Evolutionary conservation across 352 stramenopile species (phyloP).

Genomic region (Ophiocytium majus): DNA sequence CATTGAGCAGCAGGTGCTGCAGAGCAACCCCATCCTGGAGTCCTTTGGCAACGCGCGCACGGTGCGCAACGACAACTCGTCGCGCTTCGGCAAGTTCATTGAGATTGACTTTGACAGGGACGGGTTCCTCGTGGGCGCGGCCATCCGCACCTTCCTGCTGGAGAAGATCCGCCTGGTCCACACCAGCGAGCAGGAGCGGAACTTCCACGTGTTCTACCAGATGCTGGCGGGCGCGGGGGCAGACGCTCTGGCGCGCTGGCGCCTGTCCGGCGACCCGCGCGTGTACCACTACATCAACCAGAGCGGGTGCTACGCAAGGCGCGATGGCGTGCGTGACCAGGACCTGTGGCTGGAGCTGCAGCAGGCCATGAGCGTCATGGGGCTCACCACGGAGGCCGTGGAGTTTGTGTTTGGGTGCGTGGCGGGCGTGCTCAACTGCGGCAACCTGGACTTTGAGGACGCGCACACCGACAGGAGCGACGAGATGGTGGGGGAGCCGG

Average conservation of each 20-base stretch:
- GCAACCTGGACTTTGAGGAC: constrained; percentile 44
- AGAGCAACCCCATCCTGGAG: constrained; percentile 95
- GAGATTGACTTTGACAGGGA: constrained; percentile 85
- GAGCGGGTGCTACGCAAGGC: constrained; percentile 48
- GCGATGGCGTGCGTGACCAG: constrained; percentile 45
- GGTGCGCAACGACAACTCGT: constrained; percentile 91
- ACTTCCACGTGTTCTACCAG: constrained; percentile 99
- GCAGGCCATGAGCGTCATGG: constrained; percentile 66
- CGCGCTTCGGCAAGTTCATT: constrained; percentile 97
- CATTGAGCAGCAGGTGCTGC: constrained; percentile 60
- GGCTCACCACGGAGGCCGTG: constrained; percentile 68
- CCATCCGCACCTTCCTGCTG: constrained; percentile 86
- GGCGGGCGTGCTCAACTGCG: constrained; percentile 45
- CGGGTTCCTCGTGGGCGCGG: constrained; percentile 62
- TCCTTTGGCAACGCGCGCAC: constrained; percentile 94
- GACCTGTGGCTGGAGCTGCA: constrained; percentile 53
- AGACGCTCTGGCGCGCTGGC: constrained; percentile 34
- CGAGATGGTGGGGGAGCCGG: constrained; percentile 33
- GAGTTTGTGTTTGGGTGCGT: constrained; percentile 3
- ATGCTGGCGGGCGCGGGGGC: constrained; percentile 71
- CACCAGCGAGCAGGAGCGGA: constrained; percentile 77
- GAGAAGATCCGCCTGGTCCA: constrained; percentile 82
- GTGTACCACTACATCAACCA: constrained; percentile 58
- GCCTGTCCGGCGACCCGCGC: constrained; percentile 28
- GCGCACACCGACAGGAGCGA: constrained; percentile 39